Conservation (phyloP, 768 basidiomycete species). For the Thelephora aurantiotincta region DNA sequence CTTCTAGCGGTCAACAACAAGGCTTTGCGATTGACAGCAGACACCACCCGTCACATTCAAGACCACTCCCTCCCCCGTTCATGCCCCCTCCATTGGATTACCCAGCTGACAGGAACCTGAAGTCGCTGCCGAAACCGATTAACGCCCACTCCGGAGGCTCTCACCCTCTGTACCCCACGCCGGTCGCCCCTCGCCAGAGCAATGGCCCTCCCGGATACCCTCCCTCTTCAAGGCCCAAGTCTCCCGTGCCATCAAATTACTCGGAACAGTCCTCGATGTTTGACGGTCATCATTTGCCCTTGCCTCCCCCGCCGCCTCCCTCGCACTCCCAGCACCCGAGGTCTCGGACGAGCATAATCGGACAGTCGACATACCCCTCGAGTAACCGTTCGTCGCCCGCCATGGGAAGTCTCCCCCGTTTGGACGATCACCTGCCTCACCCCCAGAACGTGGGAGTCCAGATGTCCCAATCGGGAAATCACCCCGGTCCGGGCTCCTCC, state of each 20-base stretch:
- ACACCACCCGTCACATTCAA: constrained; percentile 9
- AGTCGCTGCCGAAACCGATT: constrained; percentile 1
- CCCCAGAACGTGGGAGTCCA: constrained; percentile 1
- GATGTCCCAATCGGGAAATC: constrained; percentile 1
- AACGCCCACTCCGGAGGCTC: constrained; percentile 9
- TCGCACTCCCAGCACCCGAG: constrained; percentile 1
- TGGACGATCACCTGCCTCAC: constrained; percentile 1
- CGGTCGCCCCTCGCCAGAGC: constrained; percentile 11
- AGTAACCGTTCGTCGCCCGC: constrained; percentile 12
- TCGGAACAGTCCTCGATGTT: constrained; percentile 19
- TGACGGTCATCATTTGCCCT: constrained; percentile 10
- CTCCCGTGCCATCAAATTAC: constrained; percentile 6
- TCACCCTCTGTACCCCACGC: constrained; percentile 13
- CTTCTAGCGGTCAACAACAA: constrained; percentile 13
- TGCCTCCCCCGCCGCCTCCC: constrained; percentile 4
- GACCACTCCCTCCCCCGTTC: constrained; percentile 4
- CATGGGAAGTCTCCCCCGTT: constrained; percentile 18
- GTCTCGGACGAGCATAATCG: not conserved
- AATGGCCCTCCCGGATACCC: constrained; percentile 3
- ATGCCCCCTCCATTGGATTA: constrained; percentile 1
- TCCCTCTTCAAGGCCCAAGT: constrained; percentile 3
- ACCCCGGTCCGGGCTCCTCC: not conserved
- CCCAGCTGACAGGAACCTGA: constrained; percentile 1
- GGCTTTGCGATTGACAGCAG: constrained; percentile 12
- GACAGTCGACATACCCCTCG: not conserved